Base-by-base conservation (phyloP, 176 grass and related monocot genomes). In the Pontederia crassipes region DNA sequence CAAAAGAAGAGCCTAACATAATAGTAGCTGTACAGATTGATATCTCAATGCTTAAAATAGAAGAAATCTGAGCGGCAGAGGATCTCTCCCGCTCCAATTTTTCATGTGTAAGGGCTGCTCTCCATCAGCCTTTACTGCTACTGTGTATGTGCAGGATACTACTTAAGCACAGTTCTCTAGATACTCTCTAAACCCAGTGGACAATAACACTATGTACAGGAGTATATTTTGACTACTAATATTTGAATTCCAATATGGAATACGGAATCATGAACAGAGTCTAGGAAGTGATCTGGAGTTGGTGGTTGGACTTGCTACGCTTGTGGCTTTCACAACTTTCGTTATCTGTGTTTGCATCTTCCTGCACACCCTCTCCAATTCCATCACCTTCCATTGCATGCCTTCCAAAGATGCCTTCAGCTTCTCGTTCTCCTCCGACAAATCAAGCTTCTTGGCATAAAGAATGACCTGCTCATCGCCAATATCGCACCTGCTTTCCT, bases 301-400 rank as follows among this genome's bases (percentile, higher is more conserved):
- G 59, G 55, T 32, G 59, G 55, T 32, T 40, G 15, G 62, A 66
- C 20, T 62, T 17, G 62, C 15, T 52, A 61, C 70, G 32, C 32
- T 40, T 71, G 49, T 73, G 17, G 58, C 45, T 49, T 91, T 97
- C 78, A 12, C 61, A 27, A 91, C 79, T 77, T 88, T 91, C 69
- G 59, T 61, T 87, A 97, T 85, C 78, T 85, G 87, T 55, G 70
- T 75, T 76, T 97, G 89, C 81, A 97, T 80, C 76, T 83, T 76
- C 62, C 79, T 75, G 59, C 92, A 97, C 5, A 91, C 75, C 52
- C 85, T 97, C 74, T 97, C 92, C 64, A 97, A 73, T 72, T 97
- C 81, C 73, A 85, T 88, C 11, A 97, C 79, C 46, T 81, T 89
- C 84, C 87, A 91, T 16, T 91, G 84, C 92, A 91, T 97, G 17